Percentiles rank a stretch among this genome's conserved stretches.
Conservation (phyloP, 2,329 filamentous ascomycete species). For the Colletotrichum lupini region DNA sequence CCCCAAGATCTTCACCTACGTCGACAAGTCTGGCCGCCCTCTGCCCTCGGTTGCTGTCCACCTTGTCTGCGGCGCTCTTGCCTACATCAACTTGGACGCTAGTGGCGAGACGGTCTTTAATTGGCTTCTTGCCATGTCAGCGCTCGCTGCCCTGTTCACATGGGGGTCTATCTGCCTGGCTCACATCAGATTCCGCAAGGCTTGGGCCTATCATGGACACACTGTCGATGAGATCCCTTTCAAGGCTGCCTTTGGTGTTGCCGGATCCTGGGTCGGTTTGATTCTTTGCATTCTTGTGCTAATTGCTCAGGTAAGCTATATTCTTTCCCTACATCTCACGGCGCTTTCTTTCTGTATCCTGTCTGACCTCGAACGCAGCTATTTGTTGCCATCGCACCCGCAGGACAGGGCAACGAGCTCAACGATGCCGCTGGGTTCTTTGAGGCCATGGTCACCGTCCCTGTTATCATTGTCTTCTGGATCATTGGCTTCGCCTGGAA, state of each 20-base stretch:
- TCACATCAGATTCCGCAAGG: conserved; percentile 75
- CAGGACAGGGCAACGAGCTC: conserved; percentile 35
- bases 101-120: conserved; percentile 65
- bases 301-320: conserved; percentile 57
- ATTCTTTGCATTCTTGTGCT: conserved; percentile 66
- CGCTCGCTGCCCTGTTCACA: conserved; percentile 73
- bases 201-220: conserved; percentile 72
- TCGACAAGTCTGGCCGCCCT: conserved; percentile 68
- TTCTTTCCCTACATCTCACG: conserved; percentile 34
- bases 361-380: conserved; percentile 41
- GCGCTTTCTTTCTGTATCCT: not conserved
- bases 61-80: conserved; percentile 62
- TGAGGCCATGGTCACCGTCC: conserved; percentile 33
- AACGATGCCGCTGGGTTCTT: conserved; percentile 34
- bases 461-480: conserved; percentile 34
- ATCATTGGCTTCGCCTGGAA: conserved; percentile 35
- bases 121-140: conserved; percentile 75
- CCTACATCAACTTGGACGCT: conserved; percentile 57
- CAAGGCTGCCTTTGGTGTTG: conserved; percentile 68
- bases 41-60: conserved; percentile 59
- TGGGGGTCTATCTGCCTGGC: conserved; percentile 77
- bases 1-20: conserved; percentile 65
- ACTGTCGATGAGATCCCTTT: conserved; percentile 76
- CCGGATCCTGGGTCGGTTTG: conserved; percentile 74
- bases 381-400: conserved; percentile 55